phyloP scores from a whole-genome alignment of 768 basidiomycete species.

The Dioszegia hungarica region DNA sequence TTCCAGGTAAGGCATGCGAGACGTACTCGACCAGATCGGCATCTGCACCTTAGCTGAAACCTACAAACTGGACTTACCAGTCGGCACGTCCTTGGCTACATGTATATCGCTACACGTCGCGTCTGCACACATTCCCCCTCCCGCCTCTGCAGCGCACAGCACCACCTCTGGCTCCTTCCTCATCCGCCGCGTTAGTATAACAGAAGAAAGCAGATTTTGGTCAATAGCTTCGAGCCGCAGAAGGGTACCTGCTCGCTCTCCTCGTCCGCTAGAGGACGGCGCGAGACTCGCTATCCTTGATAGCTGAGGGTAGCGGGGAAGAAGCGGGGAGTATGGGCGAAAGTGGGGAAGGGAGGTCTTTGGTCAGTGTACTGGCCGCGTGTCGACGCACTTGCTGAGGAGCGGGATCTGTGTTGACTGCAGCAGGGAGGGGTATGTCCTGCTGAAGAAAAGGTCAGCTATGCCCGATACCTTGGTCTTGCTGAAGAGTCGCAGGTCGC shows the following conservation, averaged over 20 bases:
- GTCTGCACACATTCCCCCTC: conserved; percentile 37
- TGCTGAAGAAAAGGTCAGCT: neutral
- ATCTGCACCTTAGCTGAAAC: conserved; percentile 9
- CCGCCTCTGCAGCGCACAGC: conserved; percentile 31
- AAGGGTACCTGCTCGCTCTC: neutral
- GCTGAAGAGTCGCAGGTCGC: neutral
- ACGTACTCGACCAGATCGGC: conserved; percentile 29
- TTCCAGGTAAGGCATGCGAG: neutral
- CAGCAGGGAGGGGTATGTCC: too few species aligned
- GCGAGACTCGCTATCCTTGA: neutral
- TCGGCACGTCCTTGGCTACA: conserved; percentile 22
- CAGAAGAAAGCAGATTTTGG: conserved; percentile 14
- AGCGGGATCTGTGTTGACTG: neutral
- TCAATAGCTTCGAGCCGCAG: conserved; percentile 9
- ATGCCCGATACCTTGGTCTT: neutral
- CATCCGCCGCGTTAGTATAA: conserved; percentile 34
- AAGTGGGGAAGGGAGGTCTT: conserved; percentile 6
- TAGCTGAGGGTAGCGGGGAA: conserved; percentile 31
- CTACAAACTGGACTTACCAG: conserved; percentile 14
- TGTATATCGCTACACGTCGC: conserved; percentile 29
- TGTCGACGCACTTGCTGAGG: conserved; percentile 1
- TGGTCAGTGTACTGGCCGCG: conserved; percentile 8
- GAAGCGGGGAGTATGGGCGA: conserved; percentile 20
- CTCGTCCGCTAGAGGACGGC: neutral
- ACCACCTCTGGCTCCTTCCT: conserved; percentile 14